phyloP scores from a whole-genome alignment of 2,329 filamentous ascomycete genomes.

The Alternaria triticina region DNA sequence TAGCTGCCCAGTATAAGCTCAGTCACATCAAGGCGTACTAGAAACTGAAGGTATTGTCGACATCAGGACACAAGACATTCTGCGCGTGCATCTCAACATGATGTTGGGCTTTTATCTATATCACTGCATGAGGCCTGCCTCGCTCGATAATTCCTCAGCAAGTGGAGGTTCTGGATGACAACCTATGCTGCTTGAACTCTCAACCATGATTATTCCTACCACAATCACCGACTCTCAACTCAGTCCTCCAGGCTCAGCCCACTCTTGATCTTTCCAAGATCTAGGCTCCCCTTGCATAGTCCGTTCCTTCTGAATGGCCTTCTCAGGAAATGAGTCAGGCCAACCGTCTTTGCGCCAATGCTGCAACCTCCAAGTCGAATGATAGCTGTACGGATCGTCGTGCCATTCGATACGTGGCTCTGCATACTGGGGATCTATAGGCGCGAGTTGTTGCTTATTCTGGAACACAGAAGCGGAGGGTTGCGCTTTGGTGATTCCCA shows the following conservation, averaged over 20 bases:
- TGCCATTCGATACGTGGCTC: conserved; percentile 16
- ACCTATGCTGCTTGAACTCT: background rate
- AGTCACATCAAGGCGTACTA: background rate
- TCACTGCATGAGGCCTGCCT: background rate
- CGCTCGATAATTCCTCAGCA: background rate
- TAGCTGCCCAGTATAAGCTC: background rate
- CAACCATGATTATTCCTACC: background rate
- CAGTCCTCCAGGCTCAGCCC: background rate
- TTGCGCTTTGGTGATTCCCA: conserved; percentile 5
- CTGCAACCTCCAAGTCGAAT: conserved; percentile 11
- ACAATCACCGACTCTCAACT: background rate
- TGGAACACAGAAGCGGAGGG: conserved; percentile 14
- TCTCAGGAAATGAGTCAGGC: conserved; percentile 9
- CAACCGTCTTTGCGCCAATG: conserved; percentile 26
- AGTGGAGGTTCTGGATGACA: background rate
- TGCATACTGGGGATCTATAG: conserved; percentile 24
- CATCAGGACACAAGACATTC: background rate
- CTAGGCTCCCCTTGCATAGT: background rate
- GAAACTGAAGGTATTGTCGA: background rate
- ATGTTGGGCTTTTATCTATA: background rate
- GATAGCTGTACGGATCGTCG: background rate
- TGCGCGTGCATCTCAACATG: background rate
- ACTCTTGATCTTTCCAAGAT: background rate
- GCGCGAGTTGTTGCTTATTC: background rate
- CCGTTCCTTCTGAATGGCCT: conserved; percentile 6